A percentile compares a stretch with the other conserved stretches of the same genome.
phyloP scores from a whole-genome alignment of 352 stramenopile species.

The Phytophthora constricta region DNA sequence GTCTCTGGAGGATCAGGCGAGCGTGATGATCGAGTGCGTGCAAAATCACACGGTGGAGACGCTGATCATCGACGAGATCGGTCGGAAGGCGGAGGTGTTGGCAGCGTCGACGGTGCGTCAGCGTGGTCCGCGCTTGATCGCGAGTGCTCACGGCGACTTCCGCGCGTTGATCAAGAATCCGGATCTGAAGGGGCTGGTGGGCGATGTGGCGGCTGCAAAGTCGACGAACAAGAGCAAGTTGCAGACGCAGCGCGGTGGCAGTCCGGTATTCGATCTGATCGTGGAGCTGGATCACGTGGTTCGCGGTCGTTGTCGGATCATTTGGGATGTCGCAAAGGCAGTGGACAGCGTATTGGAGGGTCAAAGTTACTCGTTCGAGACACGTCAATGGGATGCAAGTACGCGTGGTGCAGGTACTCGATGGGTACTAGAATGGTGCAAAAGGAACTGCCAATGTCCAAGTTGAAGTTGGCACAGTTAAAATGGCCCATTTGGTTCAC shows the following conservation, averaged over 20 bases:
- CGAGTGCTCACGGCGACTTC: slow-evolving; percentile 87
- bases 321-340: slow-evolving; percentile 67
- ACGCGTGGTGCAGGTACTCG: slow-evolving; percentile 39
- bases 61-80: slow-evolving; percentile 92
- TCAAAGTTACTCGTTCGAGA: slow-evolving; percentile 45
- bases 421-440: background rate
- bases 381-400: slow-evolving; percentile 35
- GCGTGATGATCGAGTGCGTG: slow-evolving; percentile 90
- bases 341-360: slow-evolving; percentile 73
- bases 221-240: slow-evolving; percentile 39
- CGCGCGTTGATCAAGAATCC: slow-evolving; percentile 85
- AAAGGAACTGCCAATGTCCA: too few relatives aligned
- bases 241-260: slow-evolving; percentile 52
- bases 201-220: slow-evolving; percentile 57
- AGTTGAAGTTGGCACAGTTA: too few relatives aligned
- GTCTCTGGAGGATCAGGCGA: slow-evolving; percentile 65
- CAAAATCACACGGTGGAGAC: slow-evolving; percentile 91
- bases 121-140: slow-evolving; percentile 83
- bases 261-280: slow-evolving; percentile 85
- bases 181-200: slow-evolving; percentile 72
- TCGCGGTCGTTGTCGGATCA: slow-evolving; percentile 68
- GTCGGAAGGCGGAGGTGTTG: slow-evolving; percentile 77
- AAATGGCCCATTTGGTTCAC: too few relatives aligned
- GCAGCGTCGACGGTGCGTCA: slow-evolving; percentile 71
- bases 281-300: slow-evolving; percentile 74